These are phyloP conservation scores for Sarcomyxa edulis DNA, from an alignment of 768 basidiomycete species.

Conservation along the genomic window DNA sequence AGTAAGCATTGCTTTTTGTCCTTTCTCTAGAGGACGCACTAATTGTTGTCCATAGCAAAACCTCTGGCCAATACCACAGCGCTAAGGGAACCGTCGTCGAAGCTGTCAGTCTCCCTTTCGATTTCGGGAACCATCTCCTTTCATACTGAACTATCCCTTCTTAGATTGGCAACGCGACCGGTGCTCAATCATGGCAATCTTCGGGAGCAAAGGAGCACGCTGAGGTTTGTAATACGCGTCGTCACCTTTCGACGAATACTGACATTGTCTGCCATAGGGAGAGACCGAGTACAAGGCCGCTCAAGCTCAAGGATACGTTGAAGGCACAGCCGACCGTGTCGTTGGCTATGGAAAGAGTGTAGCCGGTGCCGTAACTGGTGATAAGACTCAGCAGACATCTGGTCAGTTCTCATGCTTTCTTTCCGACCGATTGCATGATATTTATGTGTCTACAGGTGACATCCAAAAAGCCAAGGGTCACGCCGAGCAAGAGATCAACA, in stretches of 20 bases:
- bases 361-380: slow-evolving; percentile 45
- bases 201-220: slow-evolving; percentile 40
- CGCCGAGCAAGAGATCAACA: no score
- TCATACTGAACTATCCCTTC: neutral
- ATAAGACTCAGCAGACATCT: slow-evolving; percentile 38
- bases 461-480: no score
- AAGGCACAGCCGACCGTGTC: slow-evolving; percentile 38
- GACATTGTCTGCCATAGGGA: no score
- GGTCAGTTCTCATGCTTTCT: no score
- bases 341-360: slow-evolving; percentile 46
- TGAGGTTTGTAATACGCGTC: no score
- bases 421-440: no score
- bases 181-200: slow-evolving; percentile 28
- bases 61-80: slow-evolving; percentile 31
- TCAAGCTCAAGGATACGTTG: slow-evolving; percentile 39
- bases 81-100: slow-evolving; percentile 27
- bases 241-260: no score
- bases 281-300: slow-evolving; percentile 39
- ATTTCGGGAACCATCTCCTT: neutral
- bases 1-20: no score
- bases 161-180: slow-evolving; percentile 34
- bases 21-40: no score
- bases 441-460: no score
- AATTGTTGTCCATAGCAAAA: slow-evolving; percentile 24
- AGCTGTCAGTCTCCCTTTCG: slow-evolving; percentile 8